Evolutionary conservation across 2,329 filamentous ascomycete species (phyloP), one percentile per base, ranked within the genome.

Genomic region (Arthrobotrys sphaeroides): DNA sequence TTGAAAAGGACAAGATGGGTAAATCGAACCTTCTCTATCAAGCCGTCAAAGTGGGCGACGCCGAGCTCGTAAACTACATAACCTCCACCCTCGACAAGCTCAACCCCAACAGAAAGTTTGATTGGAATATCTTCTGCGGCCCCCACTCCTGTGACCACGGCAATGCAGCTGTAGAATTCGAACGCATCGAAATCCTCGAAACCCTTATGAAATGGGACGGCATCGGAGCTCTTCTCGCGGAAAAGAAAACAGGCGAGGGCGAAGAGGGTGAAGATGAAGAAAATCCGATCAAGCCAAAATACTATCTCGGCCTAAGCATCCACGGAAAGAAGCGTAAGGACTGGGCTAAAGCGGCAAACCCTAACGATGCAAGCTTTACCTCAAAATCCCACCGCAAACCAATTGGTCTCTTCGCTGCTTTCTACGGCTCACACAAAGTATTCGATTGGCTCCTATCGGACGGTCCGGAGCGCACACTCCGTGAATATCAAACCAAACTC

Each of bases 401-500:
- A 91, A 6, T 84, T 91, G 0, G 83, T 86, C 74, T 88, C 89
- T 47, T 89, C 87, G 10, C 79, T 83, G 6, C 78, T 79, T 1
- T 69, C 26, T 66, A 62, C 28, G 88, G 88, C 2, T 90, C 85
- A 18, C 81, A 94, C n/a, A 87, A 90, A 40, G 86, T 86, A 16
- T 87, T 92, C 0, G 89, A 95, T 80, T 96, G 91, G 88, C 92
- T 94, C 81, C 82, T 93, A 66, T 89, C 90, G 69, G 90, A 92
- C 75, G 86, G 88, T 0, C 91, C 92, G 0, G 83, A 88, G 78
- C 85, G 88, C 80, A 88, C 79, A 85, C 84, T 18, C 77, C 81
- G 16, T 16, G 31, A 53, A 38, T 70, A 65, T 16, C 65, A 70
- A 38, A 61, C 65, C 47, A 66, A 55, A 47, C 73, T 76, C 18